phyloP scores from a whole-genome alignment of 2,329 filamentous ascomycete species.

The Aspergillus sp. region DNA sequence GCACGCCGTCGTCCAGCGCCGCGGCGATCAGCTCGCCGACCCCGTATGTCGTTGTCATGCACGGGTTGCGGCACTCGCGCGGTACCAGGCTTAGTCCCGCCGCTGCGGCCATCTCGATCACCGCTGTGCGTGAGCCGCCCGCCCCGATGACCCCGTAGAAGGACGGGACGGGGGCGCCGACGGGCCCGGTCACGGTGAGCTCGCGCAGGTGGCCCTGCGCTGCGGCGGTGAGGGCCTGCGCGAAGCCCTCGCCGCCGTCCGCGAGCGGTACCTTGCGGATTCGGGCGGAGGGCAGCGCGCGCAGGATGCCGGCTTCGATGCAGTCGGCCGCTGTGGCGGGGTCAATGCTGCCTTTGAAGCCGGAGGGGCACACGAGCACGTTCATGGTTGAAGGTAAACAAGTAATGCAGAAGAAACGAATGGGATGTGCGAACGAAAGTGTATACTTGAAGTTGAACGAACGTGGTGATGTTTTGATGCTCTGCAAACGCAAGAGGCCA shows the following conservation, averaged over 20 bases:
- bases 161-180: conserved; percentile 42
- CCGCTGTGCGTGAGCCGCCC: conserved; percentile 38
- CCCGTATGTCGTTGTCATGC: conserved; percentile 51
- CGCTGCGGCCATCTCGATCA: conserved; percentile 55
- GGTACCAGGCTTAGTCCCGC: conserved; percentile 54
- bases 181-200: conserved; percentile 45
- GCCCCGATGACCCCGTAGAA: conserved; percentile 48
- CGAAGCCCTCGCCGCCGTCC: conserved; percentile 56
- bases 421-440: neutral
- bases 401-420: neutral
- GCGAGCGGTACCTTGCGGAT: conserved; percentile 52
- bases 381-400: conserved; percentile 13
- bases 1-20: conserved; percentile 47
- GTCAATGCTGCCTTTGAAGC: conserved; percentile 55
- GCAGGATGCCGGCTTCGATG: conserved; percentile 50
- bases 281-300: conserved; percentile 43
- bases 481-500: too few species aligned
- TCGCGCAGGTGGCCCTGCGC: conserved; percentile 42
- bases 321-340: conserved; percentile 51
- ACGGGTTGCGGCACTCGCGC: conserved; percentile 44
- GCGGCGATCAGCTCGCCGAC: conserved; percentile 51
- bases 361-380: conserved; percentile 53
- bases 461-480: neutral
- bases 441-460: neutral
- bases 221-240: conserved; percentile 45